Evolutionary conservation across 768 basidiomycete genomes (phyloP), one percentile per base, ranked within the genome.

Genomic region (Macrolepiota dolichaula): DNA sequence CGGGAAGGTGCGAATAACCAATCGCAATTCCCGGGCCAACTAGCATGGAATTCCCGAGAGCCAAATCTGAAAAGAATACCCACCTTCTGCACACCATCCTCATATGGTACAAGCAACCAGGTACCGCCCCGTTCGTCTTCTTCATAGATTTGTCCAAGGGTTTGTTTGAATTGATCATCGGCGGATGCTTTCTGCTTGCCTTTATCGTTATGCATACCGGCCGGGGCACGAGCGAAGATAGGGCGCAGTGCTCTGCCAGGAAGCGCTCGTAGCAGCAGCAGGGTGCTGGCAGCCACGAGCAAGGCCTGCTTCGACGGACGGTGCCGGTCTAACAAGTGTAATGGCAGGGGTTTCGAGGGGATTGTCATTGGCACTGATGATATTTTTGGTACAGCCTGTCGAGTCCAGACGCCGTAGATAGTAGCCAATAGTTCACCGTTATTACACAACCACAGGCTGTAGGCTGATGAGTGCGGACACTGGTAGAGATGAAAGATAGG

Each of bases 61-160:
- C 7, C 15, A n/a, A 22, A 13, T 54, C 22, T 12, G 7, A 38
- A 17, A 10, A 19, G 36, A 12, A 67, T 24, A 55, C 81, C 58
- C 35, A 88, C 88, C 79, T 85, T 86, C 12, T 86, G 82, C 6
- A 92, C 72, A 49, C 81, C 72, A 36, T 86, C 85, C 24, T 82
- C 74, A 67, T 88, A 86, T 1, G 86, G 89, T 4, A 91, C 85
- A 1, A 88, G 78, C n/a, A 92, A 72, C 4, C 79, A 84, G 68
- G 85, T 85, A 17, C 79, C 79, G 15, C 63, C 65, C 6, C 32
- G 25, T 2, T 87, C 88, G 58, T 83, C 80, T 32, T 83, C 78
- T 17, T 82, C 72, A 67, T 91, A 93, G 27, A 92, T 75, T 65
- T 85, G 79, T 70, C 87, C 84, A 50, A 88, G 66, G 19, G 84